These are phyloP conservation scores for Neurospora cerealis DNA, from an alignment of 495 filamentous ascomycete species.

Conservation along the genomic window DNA sequence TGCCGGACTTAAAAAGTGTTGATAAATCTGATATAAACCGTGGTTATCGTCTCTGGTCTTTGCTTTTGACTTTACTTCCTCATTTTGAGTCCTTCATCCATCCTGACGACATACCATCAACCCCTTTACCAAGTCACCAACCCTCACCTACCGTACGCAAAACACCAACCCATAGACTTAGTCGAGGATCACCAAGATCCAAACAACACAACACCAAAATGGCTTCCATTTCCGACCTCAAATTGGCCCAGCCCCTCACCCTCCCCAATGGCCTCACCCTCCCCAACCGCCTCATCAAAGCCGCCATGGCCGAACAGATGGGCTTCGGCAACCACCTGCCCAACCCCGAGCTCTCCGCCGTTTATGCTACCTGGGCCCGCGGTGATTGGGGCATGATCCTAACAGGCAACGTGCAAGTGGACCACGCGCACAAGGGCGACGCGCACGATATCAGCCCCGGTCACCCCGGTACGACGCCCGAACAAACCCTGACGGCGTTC, in stretches of 20 bases:
- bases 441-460: conserved; percentile 29
- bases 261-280: conserved; percentile 27
- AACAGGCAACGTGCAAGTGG: conserved; percentile 46
- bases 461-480: conserved; percentile 14
- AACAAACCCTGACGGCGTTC: conserved; percentile 26
- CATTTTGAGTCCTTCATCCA: no score
- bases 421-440: conserved; percentile 38
- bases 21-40: no score
- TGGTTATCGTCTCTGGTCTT: no score
- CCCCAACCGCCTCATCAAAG: conserved; percentile 32
- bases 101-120: no score
- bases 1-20: no score
- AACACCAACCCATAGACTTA: neutral
- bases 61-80: no score
- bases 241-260: conserved; percentile 30
- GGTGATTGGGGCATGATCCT: conserved; percentile 38
- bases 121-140: neutral
- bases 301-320: conserved; percentile 33
- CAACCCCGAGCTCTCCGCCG: conserved; percentile 27
- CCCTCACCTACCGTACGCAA: no score
- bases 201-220: neutral
- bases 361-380: conserved; percentile 50
- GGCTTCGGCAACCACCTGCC: conserved; percentile 34
- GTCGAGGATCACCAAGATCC: neutral
- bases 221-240: conserved; percentile 1